Base-by-base conservation (phyloP, 1,284 basidiomycete species). In the Inonotus hispidus region DNA sequence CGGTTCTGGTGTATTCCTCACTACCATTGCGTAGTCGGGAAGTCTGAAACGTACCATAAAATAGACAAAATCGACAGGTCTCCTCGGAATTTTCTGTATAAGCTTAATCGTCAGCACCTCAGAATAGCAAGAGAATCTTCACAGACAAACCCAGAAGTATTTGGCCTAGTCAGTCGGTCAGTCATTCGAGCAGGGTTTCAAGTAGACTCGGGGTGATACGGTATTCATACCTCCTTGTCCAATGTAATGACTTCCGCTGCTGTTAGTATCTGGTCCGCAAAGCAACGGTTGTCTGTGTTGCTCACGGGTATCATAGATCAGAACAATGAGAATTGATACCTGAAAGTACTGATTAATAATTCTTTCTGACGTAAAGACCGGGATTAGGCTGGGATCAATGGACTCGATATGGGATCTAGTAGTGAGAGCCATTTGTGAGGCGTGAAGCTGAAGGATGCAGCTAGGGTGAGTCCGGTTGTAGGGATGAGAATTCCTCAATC, bases 381-480 rank as follows among this genome's bases (percentile, higher is more conserved):
- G 50, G 16, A 35, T 14, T 19, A 32, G 13, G 13, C 29, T 35
- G 3, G 50, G 27, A 35, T 32, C 27, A 32, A 52, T 52, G n/a
- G 50, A 2, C 16, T 32, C 50, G 50, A 52, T n/a, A 35, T 29
- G 4, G 7, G 50, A 32, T 32, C 50, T 11, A 5, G 23, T 14
- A 23, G 47, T 10, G 16, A 49, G 47, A 7, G 23, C 66, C 60
- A 39, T 71, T 78, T 37, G 83, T 82, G 55, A 80, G 7, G 38
- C n/a, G 41, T 6, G 16, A 21, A 5, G 16, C 41, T 7, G 13
- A n/a, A 7, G 41, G 1, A 43, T 43, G 5, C n/a, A 4, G 41
- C n/a, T 13, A n/a, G n/a, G 2, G 16, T 16, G 13, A 43, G 41
- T 7, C n/a, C 7, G 41, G 16, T 11, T n/a, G 5, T 39, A 39